Conservation (phyloP, 164 flowering plant genomes). For the Tetrastigma voinierianum region DNA sequence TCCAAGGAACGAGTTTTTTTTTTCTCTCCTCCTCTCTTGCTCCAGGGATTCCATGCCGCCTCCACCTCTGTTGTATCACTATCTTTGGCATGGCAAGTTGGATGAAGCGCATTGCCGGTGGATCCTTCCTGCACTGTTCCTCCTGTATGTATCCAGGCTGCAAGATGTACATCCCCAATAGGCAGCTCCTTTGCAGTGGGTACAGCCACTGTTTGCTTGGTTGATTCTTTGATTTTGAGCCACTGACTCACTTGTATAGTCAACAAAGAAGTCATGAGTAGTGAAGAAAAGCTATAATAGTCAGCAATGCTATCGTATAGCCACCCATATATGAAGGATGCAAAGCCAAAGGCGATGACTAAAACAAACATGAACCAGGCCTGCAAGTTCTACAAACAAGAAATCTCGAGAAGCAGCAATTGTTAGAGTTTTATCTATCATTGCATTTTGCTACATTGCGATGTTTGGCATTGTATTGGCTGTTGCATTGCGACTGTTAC, state of each 20-base stretch:
- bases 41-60: background rate
- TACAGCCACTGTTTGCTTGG: background rate
- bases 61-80: background rate
- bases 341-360: no score
- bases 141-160: slow-evolving; percentile 7
- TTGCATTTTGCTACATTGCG: no score
- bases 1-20: slow-evolving; percentile 2
- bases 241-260: background rate
- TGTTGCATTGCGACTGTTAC: no score
- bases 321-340: no score
- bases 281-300: no score
- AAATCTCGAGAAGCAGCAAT: no score
- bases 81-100: background rate
- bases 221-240: background rate
- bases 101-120: background rate
- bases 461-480: no score
- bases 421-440: no score
- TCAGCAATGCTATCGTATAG: no score
- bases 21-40: background rate
- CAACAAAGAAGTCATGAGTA: background rate
- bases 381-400: no score
- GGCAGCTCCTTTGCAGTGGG: background rate
- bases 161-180: background rate
- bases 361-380: no score
- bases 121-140: background rate